Conservation (phyloP, 495 filamentous ascomycete genomes). For the Penicillium canariense region DNA sequence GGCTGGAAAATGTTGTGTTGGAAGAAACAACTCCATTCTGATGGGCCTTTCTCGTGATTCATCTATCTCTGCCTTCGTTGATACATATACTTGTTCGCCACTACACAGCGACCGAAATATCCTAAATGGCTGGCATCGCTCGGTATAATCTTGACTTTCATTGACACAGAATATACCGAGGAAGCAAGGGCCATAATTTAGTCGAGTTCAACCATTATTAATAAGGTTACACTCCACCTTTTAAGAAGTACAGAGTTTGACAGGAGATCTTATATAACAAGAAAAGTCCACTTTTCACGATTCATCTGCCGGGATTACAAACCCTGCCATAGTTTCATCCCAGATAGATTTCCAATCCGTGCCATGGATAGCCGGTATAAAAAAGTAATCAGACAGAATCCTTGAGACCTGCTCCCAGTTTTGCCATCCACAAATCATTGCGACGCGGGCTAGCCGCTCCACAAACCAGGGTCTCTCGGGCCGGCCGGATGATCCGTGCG, state of each 20-base stretch:
- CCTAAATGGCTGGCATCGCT: no score
- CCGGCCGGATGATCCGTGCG: slow-evolving; percentile 30
- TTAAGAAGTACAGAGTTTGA: neutral
- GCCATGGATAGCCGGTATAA: slow-evolving; percentile 18
- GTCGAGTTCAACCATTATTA: neutral
- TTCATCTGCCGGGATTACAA: slow-evolving; percentile 20
- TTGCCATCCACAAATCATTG: slow-evolving; percentile 30
- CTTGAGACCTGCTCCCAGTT: slow-evolving; percentile 29
- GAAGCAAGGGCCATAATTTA: neutral
- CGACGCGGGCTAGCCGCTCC: slow-evolving; percentile 24
- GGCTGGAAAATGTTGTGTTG: no score
- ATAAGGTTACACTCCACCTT: neutral
- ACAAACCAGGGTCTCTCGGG: slow-evolving; percentile 33
- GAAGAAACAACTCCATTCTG: no score
- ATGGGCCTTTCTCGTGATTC: no score
- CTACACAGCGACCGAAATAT: no score
- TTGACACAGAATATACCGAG: neutral
- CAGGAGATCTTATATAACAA: neutral
- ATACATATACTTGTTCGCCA: no score
- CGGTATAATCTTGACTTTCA: neutral
- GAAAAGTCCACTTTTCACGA: neutral
- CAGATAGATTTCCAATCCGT: slow-evolving; percentile 29
- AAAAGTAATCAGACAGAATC: slow-evolving; percentile 27
- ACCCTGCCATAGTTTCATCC: slow-evolving; percentile 28
- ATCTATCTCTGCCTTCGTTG: no score